Conservation (phyloP, 2,329 filamentous ascomycete genomes). For the Cyclaneusma minus region DNA sequence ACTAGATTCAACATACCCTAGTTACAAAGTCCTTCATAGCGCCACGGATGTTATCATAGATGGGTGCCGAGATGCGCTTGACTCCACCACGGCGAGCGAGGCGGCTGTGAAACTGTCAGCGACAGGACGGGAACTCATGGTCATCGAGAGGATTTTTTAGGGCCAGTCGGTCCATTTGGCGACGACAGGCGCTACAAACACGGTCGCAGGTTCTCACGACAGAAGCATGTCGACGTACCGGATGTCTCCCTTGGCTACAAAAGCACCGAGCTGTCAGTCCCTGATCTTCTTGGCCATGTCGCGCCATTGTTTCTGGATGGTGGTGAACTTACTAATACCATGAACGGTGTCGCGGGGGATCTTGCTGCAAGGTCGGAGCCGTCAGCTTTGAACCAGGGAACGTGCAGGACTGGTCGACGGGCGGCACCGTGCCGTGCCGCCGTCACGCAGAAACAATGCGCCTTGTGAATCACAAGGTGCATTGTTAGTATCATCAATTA, state of each 20-base stretch:
- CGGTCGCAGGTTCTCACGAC: neutral
- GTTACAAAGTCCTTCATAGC: slow-evolving; percentile 34
- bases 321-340: slow-evolving; percentile 32
- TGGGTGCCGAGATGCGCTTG: slow-evolving; percentile 48
- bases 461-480: too few species aligned
- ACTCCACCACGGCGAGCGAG: slow-evolving; percentile 63
- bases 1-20: slow-evolving; percentile 23
- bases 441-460: too few species aligned
- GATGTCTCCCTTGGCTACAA: slow-evolving; percentile 35
- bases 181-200: neutral
- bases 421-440: too few species aligned
- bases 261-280: slow-evolving; percentile 8
- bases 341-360: slow-evolving; percentile 29
- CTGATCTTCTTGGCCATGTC: too few species aligned
- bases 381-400: too few species aligned
- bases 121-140: slow-evolving; percentile 3
- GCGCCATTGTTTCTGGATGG: neutral
- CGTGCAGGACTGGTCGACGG: too few species aligned
- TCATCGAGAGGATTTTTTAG: slow-evolving; percentile 6
- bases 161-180: too few species aligned
- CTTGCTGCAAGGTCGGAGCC: too few species aligned
- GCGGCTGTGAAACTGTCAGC: slow-evolving; percentile 29
- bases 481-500: too few species aligned
- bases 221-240: slow-evolving; percentile 22
- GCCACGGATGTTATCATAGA: slow-evolving; percentile 46